Conservation (phyloP, 306 rosid genomes). For the Castanospermum australe region DNA sequence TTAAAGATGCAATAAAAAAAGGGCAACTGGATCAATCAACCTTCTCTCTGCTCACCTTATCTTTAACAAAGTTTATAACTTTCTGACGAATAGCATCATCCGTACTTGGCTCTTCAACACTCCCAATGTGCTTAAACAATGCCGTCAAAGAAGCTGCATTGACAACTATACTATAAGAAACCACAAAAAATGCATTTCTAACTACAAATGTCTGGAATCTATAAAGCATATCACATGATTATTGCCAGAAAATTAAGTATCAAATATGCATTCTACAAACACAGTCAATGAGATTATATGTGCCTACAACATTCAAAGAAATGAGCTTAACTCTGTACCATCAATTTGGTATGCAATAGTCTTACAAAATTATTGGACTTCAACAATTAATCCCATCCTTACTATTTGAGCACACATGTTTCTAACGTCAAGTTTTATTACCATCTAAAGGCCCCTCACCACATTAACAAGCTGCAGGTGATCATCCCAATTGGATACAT, state of each 20-base stretch:
- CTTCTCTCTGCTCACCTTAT: constrained; percentile 60
- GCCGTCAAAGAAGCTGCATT: constrained; percentile 90
- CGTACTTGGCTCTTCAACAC: constrained; percentile 73
- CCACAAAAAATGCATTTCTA: neutral
- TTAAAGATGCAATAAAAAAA: constrained; percentile 9
- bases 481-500: constrained; percentile 10
- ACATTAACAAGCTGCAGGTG: neutral
- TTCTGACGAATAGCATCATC: constrained; percentile 84
- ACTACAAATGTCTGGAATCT: neutral
- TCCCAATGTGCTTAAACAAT: constrained; percentile 88
- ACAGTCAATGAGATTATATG: neutral
- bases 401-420: neutral
- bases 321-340: neutral
- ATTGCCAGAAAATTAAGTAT: neutral
- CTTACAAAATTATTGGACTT: constrained; percentile 18
- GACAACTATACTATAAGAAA: constrained; percentile 38
- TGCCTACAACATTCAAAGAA: neutral
- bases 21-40: constrained; percentile 2
- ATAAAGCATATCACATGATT: neutral
- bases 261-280: neutral
- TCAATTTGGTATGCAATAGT: neutral
- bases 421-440: constrained; percentile 9
- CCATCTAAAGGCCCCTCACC: constrained; percentile 4
- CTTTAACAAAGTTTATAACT: constrained; percentile 83
- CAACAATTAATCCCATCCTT: neutral